A percentile compares a stretch with the other conserved stretches of the same genome.
Conservation (phyloP, 2,329 filamentous ascomycete species). For the Hypomyces rosellus region DNA sequence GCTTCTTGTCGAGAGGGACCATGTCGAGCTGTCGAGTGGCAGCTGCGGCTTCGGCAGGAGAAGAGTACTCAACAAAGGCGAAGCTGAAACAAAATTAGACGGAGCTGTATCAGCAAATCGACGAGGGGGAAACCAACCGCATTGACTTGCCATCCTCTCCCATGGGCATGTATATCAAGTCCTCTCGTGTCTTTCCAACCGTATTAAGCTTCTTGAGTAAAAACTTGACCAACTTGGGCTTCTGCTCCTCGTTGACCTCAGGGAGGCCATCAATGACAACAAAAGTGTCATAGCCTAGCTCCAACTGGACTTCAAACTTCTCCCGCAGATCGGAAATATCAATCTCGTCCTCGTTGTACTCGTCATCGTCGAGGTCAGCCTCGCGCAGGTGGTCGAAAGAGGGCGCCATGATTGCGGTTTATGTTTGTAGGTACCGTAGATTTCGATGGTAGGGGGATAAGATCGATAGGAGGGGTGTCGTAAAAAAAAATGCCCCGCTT, state of each 20-base stretch:
- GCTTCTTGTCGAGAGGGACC: conserved; percentile 89
- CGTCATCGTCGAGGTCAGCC: conserved; percentile 78
- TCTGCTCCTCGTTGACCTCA: conserved; percentile 80
- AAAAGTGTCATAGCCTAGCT: conserved; percentile 94
- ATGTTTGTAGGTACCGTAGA: conserved; percentile 15
- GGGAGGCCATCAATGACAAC: conserved; percentile 94
- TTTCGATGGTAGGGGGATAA: background rate
- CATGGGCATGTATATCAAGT: conserved; percentile 89
- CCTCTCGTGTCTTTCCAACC: conserved; percentile 78
- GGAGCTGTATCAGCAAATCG: conserved; percentile 3
- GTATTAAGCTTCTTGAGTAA: conserved; percentile 85
- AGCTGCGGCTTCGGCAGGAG: conserved; percentile 79
- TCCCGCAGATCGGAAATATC: conserved; percentile 92
- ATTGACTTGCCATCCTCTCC: conserved; percentile 80
- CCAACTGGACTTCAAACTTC: conserved; percentile 91
- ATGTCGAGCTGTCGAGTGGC: conserved; percentile 85
- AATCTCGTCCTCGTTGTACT: conserved; percentile 87
- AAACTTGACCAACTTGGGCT: conserved; percentile 93
- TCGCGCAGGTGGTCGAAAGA: conserved; percentile 90
- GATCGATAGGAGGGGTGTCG: conserved; percentile 9
- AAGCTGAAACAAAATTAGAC: conserved; percentile 51
- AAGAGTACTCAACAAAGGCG: conserved; percentile 94
- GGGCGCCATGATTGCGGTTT: conserved; percentile 65
- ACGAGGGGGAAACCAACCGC: conserved; percentile 52
- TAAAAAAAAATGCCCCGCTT: conserved; percentile 33